Percentiles rank a stretch among this genome's conserved stretches.
phyloP scores from a whole-genome alignment of 495 filamentous ascomycete species.

The Annulohypoxylon maeteangense region DNA sequence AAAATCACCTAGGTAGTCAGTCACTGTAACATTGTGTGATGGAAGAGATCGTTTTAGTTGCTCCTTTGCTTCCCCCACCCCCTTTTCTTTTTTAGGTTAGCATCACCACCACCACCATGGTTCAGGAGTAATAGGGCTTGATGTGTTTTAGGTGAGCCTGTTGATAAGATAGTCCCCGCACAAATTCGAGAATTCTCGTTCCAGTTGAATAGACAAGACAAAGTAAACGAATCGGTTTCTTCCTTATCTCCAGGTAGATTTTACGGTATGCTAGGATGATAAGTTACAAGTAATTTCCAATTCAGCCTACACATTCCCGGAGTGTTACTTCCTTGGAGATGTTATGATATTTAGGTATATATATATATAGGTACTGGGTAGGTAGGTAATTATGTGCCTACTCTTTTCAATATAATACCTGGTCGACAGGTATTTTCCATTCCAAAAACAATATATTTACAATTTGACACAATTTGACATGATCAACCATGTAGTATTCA shows the following conservation, averaged over 20 bases:
- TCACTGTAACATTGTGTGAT: neutral
- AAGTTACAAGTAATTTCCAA: slow-evolving; percentile 14
- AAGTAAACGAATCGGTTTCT: neutral
- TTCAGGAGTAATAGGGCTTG: slow-evolving; percentile 7
- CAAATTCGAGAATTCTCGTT: neutral
- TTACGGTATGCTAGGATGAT: neutral
- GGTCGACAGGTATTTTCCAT: neutral
- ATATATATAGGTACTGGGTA: no score
- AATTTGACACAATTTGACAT: neutral
- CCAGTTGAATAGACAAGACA: neutral
- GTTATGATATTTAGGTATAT: neutral
- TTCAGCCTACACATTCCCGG: slow-evolving; percentile 23
- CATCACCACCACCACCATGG: neutral
- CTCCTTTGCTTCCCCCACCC: neutral
- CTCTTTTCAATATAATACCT: slow-evolving; percentile 3
- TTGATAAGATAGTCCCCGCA: neutral
- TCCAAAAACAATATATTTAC: neutral
- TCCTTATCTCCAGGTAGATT: neutral
- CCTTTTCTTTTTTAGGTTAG: neutral
- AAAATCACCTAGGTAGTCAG: no score
- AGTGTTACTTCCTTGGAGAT: neutral
- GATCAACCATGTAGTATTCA: neutral
- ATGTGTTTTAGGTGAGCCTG: neutral
- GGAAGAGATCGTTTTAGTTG: slow-evolving; percentile 11
- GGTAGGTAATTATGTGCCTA: no score